These are phyloP conservation scores for Colletotrichum brevisporum DNA, from an alignment of 2,329 filamentous ascomycete genomes.

Conservation along the genomic window DNA sequence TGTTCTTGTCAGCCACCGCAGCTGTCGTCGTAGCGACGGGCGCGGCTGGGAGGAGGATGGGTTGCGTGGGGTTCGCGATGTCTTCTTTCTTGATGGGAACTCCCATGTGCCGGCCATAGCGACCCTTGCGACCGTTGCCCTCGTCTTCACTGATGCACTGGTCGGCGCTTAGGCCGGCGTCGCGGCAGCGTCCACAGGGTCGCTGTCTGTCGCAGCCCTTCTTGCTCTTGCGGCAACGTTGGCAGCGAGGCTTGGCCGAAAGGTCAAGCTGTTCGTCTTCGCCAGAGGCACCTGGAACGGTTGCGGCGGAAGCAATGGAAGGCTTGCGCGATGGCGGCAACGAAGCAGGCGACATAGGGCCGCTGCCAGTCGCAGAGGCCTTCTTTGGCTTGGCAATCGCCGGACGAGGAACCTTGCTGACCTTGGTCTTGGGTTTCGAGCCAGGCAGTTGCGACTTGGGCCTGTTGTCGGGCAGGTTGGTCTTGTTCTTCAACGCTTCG, in stretches of 20 bases:
- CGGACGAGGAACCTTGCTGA: conserved; percentile 55
- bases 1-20: conserved; percentile 66
- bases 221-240: conserved; percentile 99
- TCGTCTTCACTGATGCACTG: conserved; percentile 98
- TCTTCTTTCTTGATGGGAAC: conserved; percentile 75
- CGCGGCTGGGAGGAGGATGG: conserved; percentile 58
- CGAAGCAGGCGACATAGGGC: conserved; percentile 75
- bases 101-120: conserved; percentile 83
- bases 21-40: conserved; percentile 55
- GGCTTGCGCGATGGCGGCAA: conserved; percentile 82
- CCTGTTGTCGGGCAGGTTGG: conserved; percentile 53
- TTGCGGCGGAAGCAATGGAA: conserved; percentile 74
- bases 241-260: conserved; percentile 95
- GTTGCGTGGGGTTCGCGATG: conserved; percentile 53
- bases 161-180: conserved; percentile 93
- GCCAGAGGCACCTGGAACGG: conserved; percentile 69
- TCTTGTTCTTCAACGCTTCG: conserved; percentile 55
- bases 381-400: conserved; percentile 66
- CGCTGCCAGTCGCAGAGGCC: conserved; percentile 45
- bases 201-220: conserved; percentile 98
- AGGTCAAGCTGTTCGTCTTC: conserved; percentile 94
- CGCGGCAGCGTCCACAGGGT: conserved; percentile 94
- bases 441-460: conserved; percentile 52
- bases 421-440: conserved; percentile 62
- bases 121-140: conserved; percentile 95